A percentile compares a stretch with the other conserved stretches of the same genome.
Evolutionary conservation across 192 early-diverging fungal genomes (phyloP).

Genomic region (Coemansia asiatica): DNA sequence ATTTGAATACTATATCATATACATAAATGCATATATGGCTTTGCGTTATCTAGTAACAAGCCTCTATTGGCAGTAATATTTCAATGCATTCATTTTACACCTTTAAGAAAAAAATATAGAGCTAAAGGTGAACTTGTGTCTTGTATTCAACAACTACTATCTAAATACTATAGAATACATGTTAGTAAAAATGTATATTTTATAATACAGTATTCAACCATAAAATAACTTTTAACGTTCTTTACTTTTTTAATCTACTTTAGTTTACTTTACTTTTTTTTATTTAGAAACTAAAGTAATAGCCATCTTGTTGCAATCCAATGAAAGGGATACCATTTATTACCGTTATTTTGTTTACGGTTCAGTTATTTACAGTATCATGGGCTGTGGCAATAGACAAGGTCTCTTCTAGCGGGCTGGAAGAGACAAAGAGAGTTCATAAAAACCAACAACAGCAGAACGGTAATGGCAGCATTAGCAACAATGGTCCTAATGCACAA

Average conservation of each 20-base stretch:
- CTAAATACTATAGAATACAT: no score
- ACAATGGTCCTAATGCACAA: conserved; percentile 2
- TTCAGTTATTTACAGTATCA: not conserved
- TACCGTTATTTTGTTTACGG: not conserved
- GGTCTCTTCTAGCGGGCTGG: conserved; percentile 1
- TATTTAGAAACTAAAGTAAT: not conserved
- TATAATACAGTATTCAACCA: not conserved
- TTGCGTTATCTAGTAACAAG: not conserved
- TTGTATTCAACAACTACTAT: not conserved
- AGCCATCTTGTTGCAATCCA: not conserved
- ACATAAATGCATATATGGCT: conserved; percentile 1
- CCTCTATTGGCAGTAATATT: not conserved
- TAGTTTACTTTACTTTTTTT: not conserved
- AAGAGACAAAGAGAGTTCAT: not conserved
- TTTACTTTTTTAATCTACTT: not conserved
- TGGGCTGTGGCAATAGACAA: conserved; percentile 1
- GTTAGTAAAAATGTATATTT: no score
- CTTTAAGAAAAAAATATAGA: no score
- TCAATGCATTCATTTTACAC: not conserved
- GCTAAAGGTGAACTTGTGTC: not conserved
- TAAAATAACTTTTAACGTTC: not conserved
- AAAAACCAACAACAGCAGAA: not conserved
- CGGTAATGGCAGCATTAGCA: not conserved
- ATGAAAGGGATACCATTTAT: not conserved
- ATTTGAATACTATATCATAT: no score